Base-by-base conservation (phyloP, 192 early-diverging fungal genomes). In the Coemansia furcata region DNA sequence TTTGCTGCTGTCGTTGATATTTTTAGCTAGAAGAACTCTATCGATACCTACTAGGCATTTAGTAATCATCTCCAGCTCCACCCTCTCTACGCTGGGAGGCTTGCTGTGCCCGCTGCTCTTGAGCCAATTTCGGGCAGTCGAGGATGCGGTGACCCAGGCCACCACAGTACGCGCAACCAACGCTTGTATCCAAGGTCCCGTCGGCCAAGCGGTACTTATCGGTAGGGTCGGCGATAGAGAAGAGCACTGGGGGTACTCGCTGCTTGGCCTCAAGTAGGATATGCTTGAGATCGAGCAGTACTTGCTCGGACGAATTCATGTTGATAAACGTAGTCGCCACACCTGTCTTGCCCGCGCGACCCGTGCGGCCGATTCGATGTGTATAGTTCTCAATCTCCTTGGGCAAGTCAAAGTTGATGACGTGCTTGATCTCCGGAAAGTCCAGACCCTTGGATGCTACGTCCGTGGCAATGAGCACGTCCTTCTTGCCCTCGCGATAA, bases 351-450 rank as follows among this genome's bases (percentile, higher is more conserved):
- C 97, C 97, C 6, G 90, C 91, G 72, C 97, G 94, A 60, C 97
- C 97, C 8, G 96, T 99, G 77, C 97, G 90, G 65, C 97, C 97
- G 65, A 99, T 98, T 43, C 97, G 85, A 80, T 98, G 95, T 2
- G 96, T 93, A 78, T 97, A 99, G 81, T 98, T 95, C 84, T 99
- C 97, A 80, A 99, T 99, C 72, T 98, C 96, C 68, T 97, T 97
- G 43, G 97, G 97, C 93, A 99, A 95, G 72, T 99, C 97, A 80
- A 93, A 99, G 73, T 98, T 94, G 68, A 99, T 99, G 55, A 99
- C 97, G 65, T 99, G 97, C 67, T 97, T 92, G 80, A 99, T 97
- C 65, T 91, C 90, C 7, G 90, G 78, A 76, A 99, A 99, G 84
- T 99, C 97, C 21, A 99, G 72, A 49, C 97, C 97, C 80, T 99